Base-by-base conservation (phyloP, 169 alveolate genomes). In the Eimeria sp. region DNA sequence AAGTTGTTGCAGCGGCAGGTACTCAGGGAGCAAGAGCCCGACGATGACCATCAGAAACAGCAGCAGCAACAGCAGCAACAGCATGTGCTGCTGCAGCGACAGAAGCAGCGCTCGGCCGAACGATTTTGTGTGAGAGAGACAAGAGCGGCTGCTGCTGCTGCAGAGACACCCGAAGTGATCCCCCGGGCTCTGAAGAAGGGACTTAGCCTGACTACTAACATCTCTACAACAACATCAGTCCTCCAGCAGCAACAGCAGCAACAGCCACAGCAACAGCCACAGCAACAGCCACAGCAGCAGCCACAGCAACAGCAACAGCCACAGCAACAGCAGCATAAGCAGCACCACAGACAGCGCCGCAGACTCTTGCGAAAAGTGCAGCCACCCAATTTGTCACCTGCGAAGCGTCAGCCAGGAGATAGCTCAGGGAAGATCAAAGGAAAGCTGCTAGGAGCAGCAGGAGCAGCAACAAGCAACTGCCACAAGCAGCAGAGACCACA, bases 281-380 rank as follows among this genome's bases (percentile, higher is more conserved):
- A 14, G 75, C 91, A 83, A 76, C 91, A 83, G 91, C 30, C 54
- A 20, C 54, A 83, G 73, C 91, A 83, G 51, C 91, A 83, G 89
- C 91, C 5, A 54, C 91, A 83, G 91, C 76, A 83, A 76, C 88
- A 72, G 83, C 83, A 72, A 54, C 83, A 72, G 83, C 80, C 25
- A 47, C 80, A 70, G 89, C 91, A 14, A 54, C 91, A 83, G 91
- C 91, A 83, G 91, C 30, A 83, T 40, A 83, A 83, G 73, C 91
- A 83, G 72, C 91, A 83, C 47, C 75, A 45, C 34, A 83, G 91
- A 67, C 91, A 83, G 91, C 91, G 91, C 91, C 91, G 91, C n/a
- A 83, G 57, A 30, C 57, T 58, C 72, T 11, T 54, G 27, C 91
- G 91, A 51, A 51, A 67, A 54, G 51, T 51, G 57, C 75, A 83